A percentile compares a stretch with the other conserved stretches of the same genome.
Conservation (phyloP, 2,329 filamentous ascomycete species). For the Ophiostoma ulmi region DNA sequence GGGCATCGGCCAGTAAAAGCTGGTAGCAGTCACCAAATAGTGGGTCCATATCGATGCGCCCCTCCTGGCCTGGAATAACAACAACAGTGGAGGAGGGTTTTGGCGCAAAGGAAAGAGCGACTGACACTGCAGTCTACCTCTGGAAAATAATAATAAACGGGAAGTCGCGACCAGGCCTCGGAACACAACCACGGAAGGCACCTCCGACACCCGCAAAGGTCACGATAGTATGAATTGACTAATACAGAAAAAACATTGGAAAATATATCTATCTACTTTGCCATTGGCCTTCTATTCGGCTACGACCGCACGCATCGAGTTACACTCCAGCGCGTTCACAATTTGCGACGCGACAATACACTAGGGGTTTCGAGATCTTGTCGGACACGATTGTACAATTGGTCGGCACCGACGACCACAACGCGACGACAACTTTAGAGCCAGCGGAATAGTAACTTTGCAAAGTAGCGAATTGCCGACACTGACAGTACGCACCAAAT, state of each 20-base stretch:
- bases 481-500: background rate
- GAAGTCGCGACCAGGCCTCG: constrained; percentile 7
- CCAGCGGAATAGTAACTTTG: background rate
- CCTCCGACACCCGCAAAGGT: constrained; percentile 2
- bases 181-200: constrained; percentile 6
- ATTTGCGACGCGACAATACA: constrained; percentile 9
- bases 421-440: background rate
- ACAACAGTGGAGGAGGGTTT: constrained; percentile 5
- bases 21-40: background rate
- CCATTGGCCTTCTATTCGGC: background rate
- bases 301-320: background rate
- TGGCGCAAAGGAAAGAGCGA: constrained; percentile 13
- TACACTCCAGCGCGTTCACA: background rate
- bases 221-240: background rate
- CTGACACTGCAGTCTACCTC: background rate
- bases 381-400: background rate
- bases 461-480: background rate
- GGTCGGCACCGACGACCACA: background rate
- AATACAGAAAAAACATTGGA: background rate
- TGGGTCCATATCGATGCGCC: background rate
- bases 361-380: background rate
- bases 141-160: constrained; percentile 1
- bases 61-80: constrained; percentile 8
- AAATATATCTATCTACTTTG: background rate
- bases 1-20: background rate